phyloP scores from a whole-genome alignment of 1,284 basidiomycete species.

The Ustilago nuda region DNA sequence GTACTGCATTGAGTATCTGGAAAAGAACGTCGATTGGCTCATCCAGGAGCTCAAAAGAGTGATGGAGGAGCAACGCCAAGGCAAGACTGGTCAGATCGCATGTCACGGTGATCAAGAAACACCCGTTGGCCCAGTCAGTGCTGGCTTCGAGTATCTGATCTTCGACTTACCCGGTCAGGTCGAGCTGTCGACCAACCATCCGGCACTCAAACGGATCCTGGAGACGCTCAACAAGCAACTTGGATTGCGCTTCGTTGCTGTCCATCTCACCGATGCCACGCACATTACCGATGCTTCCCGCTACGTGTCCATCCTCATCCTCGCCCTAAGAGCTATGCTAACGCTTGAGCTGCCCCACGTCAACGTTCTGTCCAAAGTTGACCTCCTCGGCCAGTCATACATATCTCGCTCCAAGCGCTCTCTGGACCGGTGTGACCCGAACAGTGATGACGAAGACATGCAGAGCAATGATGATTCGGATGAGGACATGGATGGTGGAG shows the following conservation, averaged over 20 bases:
- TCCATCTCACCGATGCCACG: constrained; percentile 95
- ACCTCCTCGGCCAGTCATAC: constrained; percentile 75
- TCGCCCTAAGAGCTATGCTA: constrained; percentile 95
- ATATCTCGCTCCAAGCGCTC: constrained; percentile 29
- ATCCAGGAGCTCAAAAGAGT: constrained; percentile 74
- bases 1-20: constrained; percentile 97
- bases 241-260: constrained; percentile 83
- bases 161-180: constrained; percentile 99
- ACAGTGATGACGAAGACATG: constrained; percentile 25
- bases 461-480: constrained; percentile 13
- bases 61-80: constrained; percentile 46
- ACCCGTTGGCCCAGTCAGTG: constrained; percentile 31
- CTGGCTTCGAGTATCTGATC: constrained; percentile 78
- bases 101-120: constrained; percentile 25
- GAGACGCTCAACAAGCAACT: constrained; percentile 79
- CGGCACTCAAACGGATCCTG: constrained; percentile 75
- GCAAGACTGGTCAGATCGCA: constrained; percentile 34
- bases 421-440: constrained; percentile 25
- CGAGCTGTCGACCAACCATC: constrained; percentile 93
- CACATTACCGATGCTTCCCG: constrained; percentile 96
- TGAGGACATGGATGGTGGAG: constrained; percentile 1
- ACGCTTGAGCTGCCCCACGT: constrained; percentile 96
- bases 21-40: constrained; percentile 95
- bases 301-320: constrained; percentile 90
- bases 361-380: constrained; percentile 96